Conservation (phyloP, 495 filamentous ascomycete species). For the Hypoxylon trugodes region DNA sequence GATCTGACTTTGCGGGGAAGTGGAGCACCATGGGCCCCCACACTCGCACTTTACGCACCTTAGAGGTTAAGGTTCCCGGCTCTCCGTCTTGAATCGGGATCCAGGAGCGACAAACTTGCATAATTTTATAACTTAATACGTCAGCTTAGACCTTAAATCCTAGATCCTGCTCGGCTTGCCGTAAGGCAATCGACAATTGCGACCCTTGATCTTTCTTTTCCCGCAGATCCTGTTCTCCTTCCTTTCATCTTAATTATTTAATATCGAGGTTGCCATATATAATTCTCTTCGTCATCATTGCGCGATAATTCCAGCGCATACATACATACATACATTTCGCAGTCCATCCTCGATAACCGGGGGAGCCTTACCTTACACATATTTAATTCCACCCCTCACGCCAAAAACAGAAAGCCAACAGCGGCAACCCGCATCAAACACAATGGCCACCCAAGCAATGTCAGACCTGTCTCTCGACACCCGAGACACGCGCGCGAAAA, state of each 20-base stretch:
- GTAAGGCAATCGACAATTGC: constrained; percentile 27
- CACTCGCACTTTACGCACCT: neutral
- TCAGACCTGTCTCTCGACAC: constrained; percentile 50
- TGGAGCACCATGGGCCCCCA: constrained; percentile 19
- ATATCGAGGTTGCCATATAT: neutral
- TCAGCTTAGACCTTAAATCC: constrained; percentile 22
- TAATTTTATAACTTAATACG: constrained; percentile 19
- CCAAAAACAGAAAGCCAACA: neutral
- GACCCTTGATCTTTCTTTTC: constrained; percentile 19
- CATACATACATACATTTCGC: no score
- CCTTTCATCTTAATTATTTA: constrained; percentile 3
- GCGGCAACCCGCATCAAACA: neutral
- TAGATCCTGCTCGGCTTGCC: no score
- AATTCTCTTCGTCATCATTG: neutral
- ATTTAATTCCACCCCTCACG: no score
- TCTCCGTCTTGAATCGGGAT: constrained; percentile 17
- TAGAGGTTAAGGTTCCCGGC: constrained; percentile 1
- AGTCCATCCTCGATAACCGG: no score
- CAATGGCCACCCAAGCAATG: constrained; percentile 40
- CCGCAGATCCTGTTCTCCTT: neutral
- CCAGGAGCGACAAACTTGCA: constrained; percentile 21
- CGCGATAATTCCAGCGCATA: neutral
- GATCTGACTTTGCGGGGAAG: constrained; percentile 37
- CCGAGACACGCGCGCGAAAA: constrained; percentile 23
- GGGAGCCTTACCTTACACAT: no score